A percentile compares a stretch with the other conserved stretches of the same genome.
phyloP scores from a whole-genome alignment of 371 early-diverging fungal species.

The Capillidium heterosporum region DNA sequence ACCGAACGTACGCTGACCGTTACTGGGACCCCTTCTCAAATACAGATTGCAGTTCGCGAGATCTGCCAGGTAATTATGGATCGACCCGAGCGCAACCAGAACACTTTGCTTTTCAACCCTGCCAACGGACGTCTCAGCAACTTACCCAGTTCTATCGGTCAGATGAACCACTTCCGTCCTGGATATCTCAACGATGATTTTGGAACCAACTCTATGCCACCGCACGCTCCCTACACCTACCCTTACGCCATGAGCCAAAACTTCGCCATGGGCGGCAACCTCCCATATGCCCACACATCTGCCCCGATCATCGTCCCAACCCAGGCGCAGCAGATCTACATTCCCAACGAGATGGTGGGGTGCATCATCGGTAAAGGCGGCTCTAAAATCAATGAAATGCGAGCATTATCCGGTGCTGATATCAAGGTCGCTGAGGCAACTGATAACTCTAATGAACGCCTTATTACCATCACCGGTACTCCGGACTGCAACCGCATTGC shows the following conservation, averaged over 20 bases:
- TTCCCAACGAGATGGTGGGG: constrained; percentile 74
- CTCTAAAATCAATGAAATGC: constrained; percentile 67
- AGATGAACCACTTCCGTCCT: constrained; percentile 13
- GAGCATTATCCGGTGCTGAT: constrained; percentile 52
- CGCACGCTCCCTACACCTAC: no score
- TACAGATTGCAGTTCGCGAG: constrained; percentile 58
- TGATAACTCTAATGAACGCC: constrained; percentile 34
- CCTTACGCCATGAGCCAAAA: no score
- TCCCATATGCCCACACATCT: no score
- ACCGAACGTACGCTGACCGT: constrained; percentile 75
- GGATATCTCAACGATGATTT: no score
- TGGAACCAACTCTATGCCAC: no score
- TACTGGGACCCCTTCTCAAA: constrained; percentile 57
- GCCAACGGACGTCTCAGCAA: constrained; percentile 9
- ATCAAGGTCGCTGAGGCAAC: constrained; percentile 53
- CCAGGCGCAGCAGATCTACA: constrained; percentile 58
- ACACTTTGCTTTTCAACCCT: constrained; percentile 35
- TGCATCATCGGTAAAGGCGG: constrained; percentile 78
- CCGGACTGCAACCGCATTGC: constrained; percentile 67
- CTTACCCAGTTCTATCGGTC: constrained; percentile 9
- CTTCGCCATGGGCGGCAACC: not conserved
- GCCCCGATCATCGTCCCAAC: constrained; percentile 15
- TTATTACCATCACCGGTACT: constrained; percentile 65
- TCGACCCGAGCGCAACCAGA: constrained; percentile 23
- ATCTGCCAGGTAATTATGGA: constrained; percentile 45